Conservation (phyloP, 176 grass and related monocot genomes). For the Eleusine indica region DNA sequence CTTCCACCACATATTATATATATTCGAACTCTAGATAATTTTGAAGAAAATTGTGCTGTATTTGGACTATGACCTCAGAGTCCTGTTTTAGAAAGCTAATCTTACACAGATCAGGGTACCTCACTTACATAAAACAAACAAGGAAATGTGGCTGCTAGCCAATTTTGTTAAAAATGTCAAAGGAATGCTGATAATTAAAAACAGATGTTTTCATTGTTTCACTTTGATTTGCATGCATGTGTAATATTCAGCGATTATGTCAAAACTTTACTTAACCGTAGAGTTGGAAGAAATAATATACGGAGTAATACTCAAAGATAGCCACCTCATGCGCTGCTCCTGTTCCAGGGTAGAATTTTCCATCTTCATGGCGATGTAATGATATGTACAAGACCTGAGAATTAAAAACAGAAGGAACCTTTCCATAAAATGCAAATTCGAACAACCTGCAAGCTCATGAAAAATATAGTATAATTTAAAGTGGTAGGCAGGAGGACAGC, state of each 20-base stretch:
- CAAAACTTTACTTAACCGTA: constrained; percentile 5
- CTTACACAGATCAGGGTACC: background rate
- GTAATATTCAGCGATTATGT: constrained; percentile 18
- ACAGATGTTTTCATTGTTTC: background rate
- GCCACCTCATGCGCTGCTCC: constrained; percentile 85
- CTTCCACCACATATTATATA: background rate
- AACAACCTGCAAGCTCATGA: background rate
- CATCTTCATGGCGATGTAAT: constrained; percentile 94
- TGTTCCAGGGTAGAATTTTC: constrained; percentile 95
- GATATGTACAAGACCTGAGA: constrained; percentile 90
- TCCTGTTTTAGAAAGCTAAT: background rate
- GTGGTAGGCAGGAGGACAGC: background rate
- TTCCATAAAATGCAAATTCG: constrained; percentile 25
- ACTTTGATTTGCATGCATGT: background rate
- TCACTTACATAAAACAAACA: constrained; percentile 2
- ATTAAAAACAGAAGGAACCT: background rate
- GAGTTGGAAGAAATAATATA: background rate
- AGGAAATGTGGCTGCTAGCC: background rate
- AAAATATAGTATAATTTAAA: constrained; percentile 21
- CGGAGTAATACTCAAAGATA: constrained; percentile 21
- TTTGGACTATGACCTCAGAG: background rate
- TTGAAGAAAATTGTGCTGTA: background rate
- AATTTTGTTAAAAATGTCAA: constrained; percentile 16
- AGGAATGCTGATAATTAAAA: constrained; percentile 11
- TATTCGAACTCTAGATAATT: background rate